Percentiles rank a stretch among this genome's conserved stretches.
These are phyloP conservation scores for Polyporus tsugae DNA, from an alignment of 1,284 basidiomycete species.

Conservation along the genomic window DNA sequence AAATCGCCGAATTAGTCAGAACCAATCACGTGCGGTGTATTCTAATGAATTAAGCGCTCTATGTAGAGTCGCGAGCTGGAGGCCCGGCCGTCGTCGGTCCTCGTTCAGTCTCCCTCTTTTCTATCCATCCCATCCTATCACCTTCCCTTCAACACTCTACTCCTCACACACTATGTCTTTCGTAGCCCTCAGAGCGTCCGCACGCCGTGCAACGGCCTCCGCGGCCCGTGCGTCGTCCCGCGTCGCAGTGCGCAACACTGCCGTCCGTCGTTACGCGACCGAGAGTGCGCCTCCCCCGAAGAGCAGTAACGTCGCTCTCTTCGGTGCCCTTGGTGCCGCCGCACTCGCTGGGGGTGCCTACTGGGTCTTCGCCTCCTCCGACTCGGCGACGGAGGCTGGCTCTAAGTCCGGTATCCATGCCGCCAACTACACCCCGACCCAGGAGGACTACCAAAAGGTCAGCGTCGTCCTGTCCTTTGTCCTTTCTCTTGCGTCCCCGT, in stretches of 20 bases:
- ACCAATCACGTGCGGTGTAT: conserved; percentile 30
- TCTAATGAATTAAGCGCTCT: conserved; percentile 18
- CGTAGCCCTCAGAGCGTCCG: conserved; percentile 54
- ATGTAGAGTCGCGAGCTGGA: neutral
- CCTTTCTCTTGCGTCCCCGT: neutral
- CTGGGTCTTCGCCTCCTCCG: conserved; percentile 58
- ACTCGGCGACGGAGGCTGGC: conserved; percentile 57
- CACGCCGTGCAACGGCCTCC: conserved; percentile 51
- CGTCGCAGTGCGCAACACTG: conserved; percentile 38
- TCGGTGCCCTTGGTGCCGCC: conserved; percentile 60
- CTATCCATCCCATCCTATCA: neutral
- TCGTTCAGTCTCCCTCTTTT: neutral
- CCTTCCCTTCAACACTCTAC: conserved; percentile 21
- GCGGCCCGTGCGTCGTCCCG: conserved; percentile 44
- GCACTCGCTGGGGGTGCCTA: conserved; percentile 59
- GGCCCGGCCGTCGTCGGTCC: conserved; percentile 5
- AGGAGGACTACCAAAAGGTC: conserved; percentile 90
- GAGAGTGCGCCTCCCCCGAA: conserved; percentile 52
- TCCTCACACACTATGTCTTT: conserved; percentile 53
- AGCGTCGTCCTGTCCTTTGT: conserved; percentile 8
- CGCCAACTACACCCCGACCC: conserved; percentile 69
- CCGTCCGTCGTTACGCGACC: conserved; percentile 67
- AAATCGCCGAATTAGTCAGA: conserved; percentile 26
- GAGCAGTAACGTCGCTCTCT: conserved; percentile 59
- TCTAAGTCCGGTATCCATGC: conserved; percentile 69